Base-by-base conservation (phyloP, 257 asterid genomes). In the Avicennia marina region DNA sequence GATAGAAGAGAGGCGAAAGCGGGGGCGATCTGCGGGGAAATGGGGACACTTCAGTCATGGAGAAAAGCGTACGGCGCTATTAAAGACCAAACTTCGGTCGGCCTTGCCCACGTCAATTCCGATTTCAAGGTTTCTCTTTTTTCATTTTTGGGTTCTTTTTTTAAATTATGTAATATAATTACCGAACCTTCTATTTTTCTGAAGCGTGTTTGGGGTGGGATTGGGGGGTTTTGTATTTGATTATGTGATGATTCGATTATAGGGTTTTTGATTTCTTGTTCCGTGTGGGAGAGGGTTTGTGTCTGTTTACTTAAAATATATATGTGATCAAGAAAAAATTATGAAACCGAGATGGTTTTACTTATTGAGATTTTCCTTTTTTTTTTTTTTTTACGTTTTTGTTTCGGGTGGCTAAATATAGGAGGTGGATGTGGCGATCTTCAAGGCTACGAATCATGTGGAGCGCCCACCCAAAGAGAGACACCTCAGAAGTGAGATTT, bases 361-460 rank as follows among this genome's bases (percentile, higher is more conserved):
- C 62, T 17, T 36, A n/a, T n/a, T n/a, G 21, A 38, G 7, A 36
- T 11, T 59, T 21, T 53, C 17, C 19, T n/a, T 13, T 33, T 47
- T 62, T 33, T 33, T 56, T 55, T 22, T 8, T 55, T 31, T 34
- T 32, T n/a, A 31, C 25, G 24, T 33, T 40, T 48, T 63, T 39
- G 11, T 55, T 33, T 64, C 56, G 26, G 9, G 52, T 10, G 60
- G 64, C 68, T 65, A 50, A 65, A 76, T 52, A 41, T 82, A 91
- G 98, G 94, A 91, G 75, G 81, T 91, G 78, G 98, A 91, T 82
- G 95, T 91, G 78, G 98, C 96, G 69, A 77, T 88, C 78, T 96
- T 91, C 58, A 91, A 91, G 82, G 96, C 98, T 53, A 91, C 98
- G 1, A 91, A 91, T 79, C 98, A 91, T 77, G 98, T 85, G 32